Base-by-base conservation (phyloP, 1,284 basidiomycete species). In the Leccinum insolens region DNA sequence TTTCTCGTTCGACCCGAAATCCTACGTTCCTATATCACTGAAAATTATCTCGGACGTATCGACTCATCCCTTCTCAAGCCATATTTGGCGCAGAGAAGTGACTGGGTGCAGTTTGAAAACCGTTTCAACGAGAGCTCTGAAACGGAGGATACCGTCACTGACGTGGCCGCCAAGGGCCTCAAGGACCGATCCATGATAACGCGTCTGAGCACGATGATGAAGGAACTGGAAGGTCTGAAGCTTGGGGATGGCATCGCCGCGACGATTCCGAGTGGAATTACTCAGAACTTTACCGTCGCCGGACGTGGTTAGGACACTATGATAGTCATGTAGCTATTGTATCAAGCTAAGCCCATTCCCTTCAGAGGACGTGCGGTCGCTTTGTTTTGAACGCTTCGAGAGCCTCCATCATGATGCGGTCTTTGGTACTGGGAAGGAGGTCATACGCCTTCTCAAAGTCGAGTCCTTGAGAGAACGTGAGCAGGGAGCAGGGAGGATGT, bases 1-100 rank as follows among this genome's bases (percentile, higher is more conserved):
- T 99, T 99, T 85, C 91, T 98, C 72, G 94, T 98, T 60, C 92
- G 91, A 69, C 95, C 96, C 5, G 95, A 97, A 70, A 95, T 95
- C 67, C 86, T 98, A 71, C 94, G 93, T 72, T 94, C 95, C 2
- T 98, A 96, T 81, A 94, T 98, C 79, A 93, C 92, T 4, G 96
- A 97, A 75, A 92, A 91, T 65, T 94, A 95, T 77, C 88, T 98
- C 7, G 95, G 95, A 8, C 89, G 94, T 22, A 96, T 99, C 73
- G 97, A 99, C 74, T 83, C 94, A 4, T 85, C 86, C 15, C 84
- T 99, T 31, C 86, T 99, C 37, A 90, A 92, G 62, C 98, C 98
- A 0, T 99, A 98, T 78, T 86, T 99, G 28, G 88, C 92, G 55
- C 89, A 96, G 74, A 89, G 98, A 59, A 92, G 90, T 69, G 98